Conservation (phyloP, 805 yeast genomes). For the Yarrowia bubula region DNA sequence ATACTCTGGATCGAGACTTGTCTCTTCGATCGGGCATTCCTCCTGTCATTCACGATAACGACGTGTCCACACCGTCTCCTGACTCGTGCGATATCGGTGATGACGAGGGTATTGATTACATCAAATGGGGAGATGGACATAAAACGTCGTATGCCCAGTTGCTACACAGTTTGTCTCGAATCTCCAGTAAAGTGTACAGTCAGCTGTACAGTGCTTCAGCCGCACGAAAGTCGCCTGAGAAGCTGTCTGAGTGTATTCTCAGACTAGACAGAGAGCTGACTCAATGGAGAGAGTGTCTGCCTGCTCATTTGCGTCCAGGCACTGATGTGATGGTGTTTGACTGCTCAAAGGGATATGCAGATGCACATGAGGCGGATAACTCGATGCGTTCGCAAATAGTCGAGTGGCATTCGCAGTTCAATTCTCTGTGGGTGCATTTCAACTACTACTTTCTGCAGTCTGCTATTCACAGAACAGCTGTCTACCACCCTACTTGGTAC, state of each 20-base stretch:
- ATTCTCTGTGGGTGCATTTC: conserved; percentile 30
- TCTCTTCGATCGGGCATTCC: conserved; percentile 51
- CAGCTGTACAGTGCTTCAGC: conserved; percentile 31
- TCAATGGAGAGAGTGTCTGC: conserved; percentile 32
- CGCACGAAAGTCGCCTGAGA: conserved; percentile 22
- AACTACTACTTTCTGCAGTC: conserved; percentile 32
- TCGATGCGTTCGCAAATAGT: background rate
- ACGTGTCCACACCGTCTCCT: conserved; percentile 28
- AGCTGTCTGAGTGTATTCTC: conserved; percentile 29
- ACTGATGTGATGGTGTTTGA: conserved; percentile 20
- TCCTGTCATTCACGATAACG: conserved; percentile 41
- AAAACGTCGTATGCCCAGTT: conserved; percentile 15
- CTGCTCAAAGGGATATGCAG: conserved; percentile 4
- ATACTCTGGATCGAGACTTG: conserved; percentile 46
- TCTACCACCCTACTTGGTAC: conserved; percentile 34
- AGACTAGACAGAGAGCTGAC: conserved; percentile 31
- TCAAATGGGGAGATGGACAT: conserved; percentile 12
- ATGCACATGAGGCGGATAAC: background rate
- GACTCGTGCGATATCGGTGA: conserved; percentile 7
- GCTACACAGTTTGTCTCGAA: background rate
- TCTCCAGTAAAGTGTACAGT: conserved; percentile 29
- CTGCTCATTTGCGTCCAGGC: conserved; percentile 30
- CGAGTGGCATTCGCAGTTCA: conserved; percentile 25
- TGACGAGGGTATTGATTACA: conserved; percentile 15
- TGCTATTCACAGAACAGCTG: conserved; percentile 31